These are phyloP conservation scores for Backusella sp. DNA, from an alignment of 192 early-diverging fungal species.

Conservation along the genomic window DNA sequence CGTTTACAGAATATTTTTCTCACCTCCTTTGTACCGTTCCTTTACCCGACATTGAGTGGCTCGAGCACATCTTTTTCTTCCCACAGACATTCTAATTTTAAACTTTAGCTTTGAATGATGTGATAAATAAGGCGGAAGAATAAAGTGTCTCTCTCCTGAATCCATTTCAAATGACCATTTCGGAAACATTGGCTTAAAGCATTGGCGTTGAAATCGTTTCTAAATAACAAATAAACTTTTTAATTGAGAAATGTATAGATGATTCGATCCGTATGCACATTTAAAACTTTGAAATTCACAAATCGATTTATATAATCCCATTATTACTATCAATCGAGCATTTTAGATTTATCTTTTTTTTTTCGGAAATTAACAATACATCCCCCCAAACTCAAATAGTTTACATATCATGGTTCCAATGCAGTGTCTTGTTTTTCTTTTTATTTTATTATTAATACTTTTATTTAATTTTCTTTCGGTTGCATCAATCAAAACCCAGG, in stretches of 20 bases:
- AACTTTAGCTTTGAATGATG: background rate
- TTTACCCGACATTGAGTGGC: background rate
- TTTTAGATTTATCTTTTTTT: too few species aligned
- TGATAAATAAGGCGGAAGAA: background rate
- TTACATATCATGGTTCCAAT: background rate
- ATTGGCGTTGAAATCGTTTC: background rate
- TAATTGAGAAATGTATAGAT: background rate
- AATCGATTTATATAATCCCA: too few species aligned
- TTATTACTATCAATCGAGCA: too few species aligned
- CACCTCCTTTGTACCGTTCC: background rate
- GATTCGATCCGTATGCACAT: too few species aligned
- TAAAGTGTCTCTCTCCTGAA: background rate
- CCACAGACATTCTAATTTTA: background rate
- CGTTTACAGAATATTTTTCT: background rate
- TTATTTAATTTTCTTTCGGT: background rate
- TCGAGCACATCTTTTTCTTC: background rate
- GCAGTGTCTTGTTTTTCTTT: background rate
- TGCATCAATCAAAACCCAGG: background rate
- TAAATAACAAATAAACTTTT: too few species aligned
- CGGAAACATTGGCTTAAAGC: background rate
- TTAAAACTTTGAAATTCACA: too few species aligned
- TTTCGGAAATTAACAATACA: background rate
- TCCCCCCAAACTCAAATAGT: too few species aligned
- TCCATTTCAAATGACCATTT: background rate
- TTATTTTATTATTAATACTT: background rate